Evolutionary conservation across 2,329 filamentous ascomycete genomes (phyloP).

Genomic region (Fusarium hainanense): DNA sequence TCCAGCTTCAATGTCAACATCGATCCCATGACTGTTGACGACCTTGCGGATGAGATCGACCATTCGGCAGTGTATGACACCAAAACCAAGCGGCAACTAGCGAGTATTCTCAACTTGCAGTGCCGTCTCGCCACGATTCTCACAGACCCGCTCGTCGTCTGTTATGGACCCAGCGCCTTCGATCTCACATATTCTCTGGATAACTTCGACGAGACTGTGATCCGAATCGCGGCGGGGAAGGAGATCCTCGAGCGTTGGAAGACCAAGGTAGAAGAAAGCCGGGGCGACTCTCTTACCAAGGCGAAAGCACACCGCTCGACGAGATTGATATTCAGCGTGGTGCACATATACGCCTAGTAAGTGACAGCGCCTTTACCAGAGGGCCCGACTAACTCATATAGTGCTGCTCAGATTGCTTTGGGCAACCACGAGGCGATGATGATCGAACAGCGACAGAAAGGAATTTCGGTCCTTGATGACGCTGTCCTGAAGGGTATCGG

Average conservation of each 20-base stretch:
- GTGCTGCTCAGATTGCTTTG: slow-evolving; percentile 30
- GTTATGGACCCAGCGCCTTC: slow-evolving; percentile 10
- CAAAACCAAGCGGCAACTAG: slow-evolving; percentile 1
- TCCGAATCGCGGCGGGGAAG: not conserved
- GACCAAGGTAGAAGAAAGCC: not conserved
- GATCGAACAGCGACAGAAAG: slow-evolving; percentile 33
- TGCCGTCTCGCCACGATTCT: slow-evolving; percentile 6
- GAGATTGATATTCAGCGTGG: slow-evolving; percentile 17
- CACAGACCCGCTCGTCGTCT: slow-evolving; percentile 12
- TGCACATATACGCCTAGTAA: slow-evolving; percentile 32
- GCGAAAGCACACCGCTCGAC: slow-evolving; percentile 9
- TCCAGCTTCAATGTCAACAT: slow-evolving; percentile 10
- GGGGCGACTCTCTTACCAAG: not conserved
- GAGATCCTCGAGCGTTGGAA: not conserved
- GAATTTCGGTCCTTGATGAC: slow-evolving; percentile 13
- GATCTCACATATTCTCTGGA: slow-evolving; percentile 10
- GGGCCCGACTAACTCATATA: fast-evolving
- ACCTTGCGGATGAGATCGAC: not conserved
- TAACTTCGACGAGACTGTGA: slow-evolving; percentile 2
- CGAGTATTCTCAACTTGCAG: not conserved
- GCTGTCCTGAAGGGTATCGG: slow-evolving; percentile 17
- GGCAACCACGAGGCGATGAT: slow-evolving; percentile 21
- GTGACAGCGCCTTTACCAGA: fast-evolving
- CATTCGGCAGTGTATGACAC: not conserved
- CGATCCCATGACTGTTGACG: not conserved